Base-by-base conservation (phyloP, 345 rosid species). In the Cardamine occulta region DNA sequence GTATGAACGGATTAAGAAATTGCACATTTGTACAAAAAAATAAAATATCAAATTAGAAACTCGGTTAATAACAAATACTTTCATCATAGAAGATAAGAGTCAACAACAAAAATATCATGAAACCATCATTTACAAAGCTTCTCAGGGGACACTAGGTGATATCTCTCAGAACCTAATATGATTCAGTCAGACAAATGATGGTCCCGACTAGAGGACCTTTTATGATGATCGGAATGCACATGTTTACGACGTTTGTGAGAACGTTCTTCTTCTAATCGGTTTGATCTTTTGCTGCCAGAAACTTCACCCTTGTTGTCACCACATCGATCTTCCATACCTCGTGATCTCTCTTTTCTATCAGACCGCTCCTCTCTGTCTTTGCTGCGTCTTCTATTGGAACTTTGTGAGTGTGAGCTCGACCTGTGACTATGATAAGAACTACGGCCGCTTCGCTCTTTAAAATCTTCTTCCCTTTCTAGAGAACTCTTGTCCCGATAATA, bases 331-430 rank as follows among this genome's bases (percentile, higher is more conserved):
- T 75, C 82, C 56, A 19, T 61, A 11, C 78, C 81, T 37, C 66
- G 56, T 34, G 75, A 49, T 68, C 74, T 74, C 59, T 77, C 83
- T 49, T 82, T 86, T 72, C 73, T 62, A n/a, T 80, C 83, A 35
- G 56, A 66, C 35, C 51, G 62, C 37, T 77, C 82, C 42, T 84
- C 87, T 73, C 58, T 78, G 77, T 70, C 84, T 37, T 4, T 64
- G 42, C 66, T 66, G 68, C 70, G 64, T 44, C 72, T 66, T 73
- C 71, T 82, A 17, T 13, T 69, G 1, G 63, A 42, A 52, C 68
- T 75, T 7, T 70, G 28, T n/a, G 59, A 34, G 18, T 70, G 71
- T 32, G 76, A 54, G 58, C 72, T 76, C 12, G 29, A 62, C 72
- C 49, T 32, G 57, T 44, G 34, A 17, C 79, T 68, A 76, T 68